Conservation (phyloP, 1,284 basidiomycete genomes). For the Earliella scabrosa region DNA sequence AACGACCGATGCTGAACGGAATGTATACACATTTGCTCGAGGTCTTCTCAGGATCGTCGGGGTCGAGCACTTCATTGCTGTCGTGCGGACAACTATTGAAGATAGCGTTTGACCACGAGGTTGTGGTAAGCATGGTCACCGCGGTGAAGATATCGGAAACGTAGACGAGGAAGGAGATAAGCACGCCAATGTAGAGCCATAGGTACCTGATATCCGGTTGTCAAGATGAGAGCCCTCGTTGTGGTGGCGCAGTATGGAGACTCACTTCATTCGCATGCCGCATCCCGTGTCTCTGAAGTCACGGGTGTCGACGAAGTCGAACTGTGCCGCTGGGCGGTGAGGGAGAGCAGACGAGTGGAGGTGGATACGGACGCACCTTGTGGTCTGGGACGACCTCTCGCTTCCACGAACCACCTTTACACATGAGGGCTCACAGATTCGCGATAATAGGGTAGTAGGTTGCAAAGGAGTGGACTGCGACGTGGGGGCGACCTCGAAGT, state of each 20-base stretch:
- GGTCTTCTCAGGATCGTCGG: background rate
- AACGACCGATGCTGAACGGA: constrained; percentile 89
- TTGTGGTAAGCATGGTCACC: constrained; percentile 93
- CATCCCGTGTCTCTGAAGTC: constrained; percentile 92
- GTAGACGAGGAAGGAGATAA: constrained; percentile 96
- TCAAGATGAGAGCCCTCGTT: background rate
- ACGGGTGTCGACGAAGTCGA: constrained; percentile 94
- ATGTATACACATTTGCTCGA: constrained; percentile 71
- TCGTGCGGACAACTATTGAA: constrained; percentile 69
- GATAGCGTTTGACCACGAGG: constrained; percentile 90
- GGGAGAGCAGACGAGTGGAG: constrained; percentile 4
- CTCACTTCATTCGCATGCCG: constrained; percentile 85
- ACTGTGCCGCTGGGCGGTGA: constrained; percentile 53
- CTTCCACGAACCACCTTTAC: constrained; percentile 87
- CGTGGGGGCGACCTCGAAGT: constrained; percentile 38
- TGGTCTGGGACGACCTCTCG: constrained; percentile 97
- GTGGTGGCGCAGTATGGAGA: constrained; percentile 13
- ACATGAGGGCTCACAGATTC: constrained; percentile 55
- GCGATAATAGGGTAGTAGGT: constrained; percentile 22
- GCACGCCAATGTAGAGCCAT: constrained; percentile 89
- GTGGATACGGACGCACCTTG: constrained; percentile 64
- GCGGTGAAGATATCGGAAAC: constrained; percentile 98
- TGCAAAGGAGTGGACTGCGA: constrained; percentile 33
- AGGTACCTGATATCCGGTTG: constrained; percentile 65
- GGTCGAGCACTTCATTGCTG: constrained; percentile 47